Evolutionary conservation across 176 grass and related monocot species (phyloP), one percentile per base, ranked within the genome.

Genomic region (Paspalum notatum): DNA sequence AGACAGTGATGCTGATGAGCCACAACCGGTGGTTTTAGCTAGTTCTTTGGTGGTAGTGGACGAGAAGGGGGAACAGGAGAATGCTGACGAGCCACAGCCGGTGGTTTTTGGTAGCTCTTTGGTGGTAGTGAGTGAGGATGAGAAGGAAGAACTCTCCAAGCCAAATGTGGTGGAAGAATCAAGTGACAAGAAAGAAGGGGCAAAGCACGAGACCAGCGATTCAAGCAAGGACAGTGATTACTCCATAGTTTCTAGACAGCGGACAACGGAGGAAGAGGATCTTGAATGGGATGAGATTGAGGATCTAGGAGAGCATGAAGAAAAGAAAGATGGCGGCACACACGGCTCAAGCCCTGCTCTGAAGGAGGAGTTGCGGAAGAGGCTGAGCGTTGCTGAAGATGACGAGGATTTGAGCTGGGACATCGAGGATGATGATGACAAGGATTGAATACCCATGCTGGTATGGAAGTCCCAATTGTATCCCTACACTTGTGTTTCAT

Each of bases 371-470:
- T 22, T 98, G 50, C 86, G 81, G 40, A 98, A 88, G 81, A 91
- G 82, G 78, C 70, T 95, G 59, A 93, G 83, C 82, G 90, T 78
- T 48, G 83, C 85, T 5, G 95, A 94, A 72, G 95, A 98, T 41
- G 95, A 91, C 1, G 95, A 98, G 79, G 95, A 98, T 87, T 90
- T 98, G 82, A 95, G 83, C 84, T 98, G 95, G 95, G 95, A 98
- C 83, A 95, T 98, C 39, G 95, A 98, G 73, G 95, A 98, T 51
- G 95, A 98, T 18, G 86, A 91, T 70, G 78, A 88, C 12, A 64
- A 89, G 18, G 68, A 82, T 44, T 62, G 71, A 87, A 80, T 81
- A 82, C 44, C 18, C 37, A 70, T 62, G 21, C 46, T 68, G 85
- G 81, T 76, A 87, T 77, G 85, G 26, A 76, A 71, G 57, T 77